A percentile compares a stretch with the other conserved stretches of the same genome.
These are phyloP conservation scores for Gracilaria gracilis DNA, from an alignment of 23 red algal species.

Conservation along the genomic window DNA sequence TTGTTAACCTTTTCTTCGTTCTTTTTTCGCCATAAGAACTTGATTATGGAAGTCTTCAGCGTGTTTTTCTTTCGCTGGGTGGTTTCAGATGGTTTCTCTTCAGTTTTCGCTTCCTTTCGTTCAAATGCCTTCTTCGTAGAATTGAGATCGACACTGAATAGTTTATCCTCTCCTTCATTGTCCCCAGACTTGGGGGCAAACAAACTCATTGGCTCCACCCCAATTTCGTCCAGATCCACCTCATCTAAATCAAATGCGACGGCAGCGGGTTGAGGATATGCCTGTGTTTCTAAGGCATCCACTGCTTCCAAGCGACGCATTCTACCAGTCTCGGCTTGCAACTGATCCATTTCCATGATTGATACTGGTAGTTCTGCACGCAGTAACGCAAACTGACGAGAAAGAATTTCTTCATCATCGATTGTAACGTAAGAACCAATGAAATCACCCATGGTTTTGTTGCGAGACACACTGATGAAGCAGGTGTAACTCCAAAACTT, in stretches of 20 bases:
- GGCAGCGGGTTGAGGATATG: too few species aligned
- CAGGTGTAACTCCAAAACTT: background rate
- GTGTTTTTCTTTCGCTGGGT: background rate
- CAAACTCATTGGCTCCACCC: slow-evolving; percentile 31
- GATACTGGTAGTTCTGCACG: slow-evolving; percentile 18
- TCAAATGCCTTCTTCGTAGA: slow-evolving; percentile 19
- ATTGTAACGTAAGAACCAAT: slow-evolving; percentile 42
- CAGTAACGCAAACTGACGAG: slow-evolving; percentile 6
- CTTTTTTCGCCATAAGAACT: slow-evolving; percentile 25
- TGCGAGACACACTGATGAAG: background rate
- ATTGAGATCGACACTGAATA: slow-evolving; percentile 23
- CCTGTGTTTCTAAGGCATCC: background rate
- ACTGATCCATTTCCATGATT: slow-evolving; percentile 24
- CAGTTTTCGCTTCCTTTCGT: slow-evolving; percentile 14
- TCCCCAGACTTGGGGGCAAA: slow-evolving; percentile 23
- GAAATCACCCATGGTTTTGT: slow-evolving; percentile 24
- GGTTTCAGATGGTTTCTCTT: background rate
- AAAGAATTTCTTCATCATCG: slow-evolving; percentile 33
- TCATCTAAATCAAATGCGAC: background rate
- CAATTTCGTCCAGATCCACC: background rate
- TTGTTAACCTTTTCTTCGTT: background rate
- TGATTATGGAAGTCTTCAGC: slow-evolving; percentile 16
- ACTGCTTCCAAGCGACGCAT: slow-evolving; percentile 6
- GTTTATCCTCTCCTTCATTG: slow-evolving; percentile 1
- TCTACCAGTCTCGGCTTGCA: slow-evolving; percentile 1